Evolutionary conservation across 306 rosid genomes (phyloP).

Genomic region (Benincasa hispida): DNA sequence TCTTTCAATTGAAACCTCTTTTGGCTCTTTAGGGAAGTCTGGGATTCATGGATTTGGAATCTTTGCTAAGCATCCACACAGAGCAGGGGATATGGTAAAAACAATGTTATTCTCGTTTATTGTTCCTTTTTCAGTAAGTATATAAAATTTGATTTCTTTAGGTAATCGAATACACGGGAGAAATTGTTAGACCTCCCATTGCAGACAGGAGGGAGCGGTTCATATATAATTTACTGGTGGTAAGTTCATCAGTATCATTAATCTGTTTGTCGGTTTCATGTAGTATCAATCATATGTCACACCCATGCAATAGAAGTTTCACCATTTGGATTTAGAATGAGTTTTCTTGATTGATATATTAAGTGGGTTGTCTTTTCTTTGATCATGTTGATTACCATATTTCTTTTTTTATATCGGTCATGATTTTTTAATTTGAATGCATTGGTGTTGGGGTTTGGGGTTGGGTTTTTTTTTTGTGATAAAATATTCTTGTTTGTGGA

Average conservation of each 20-base stretch:
- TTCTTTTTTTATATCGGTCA: too few species aligned
- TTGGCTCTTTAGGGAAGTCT: slow-evolving; percentile 56
- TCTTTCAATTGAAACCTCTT: background rate
- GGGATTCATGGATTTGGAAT: slow-evolving; percentile 99
- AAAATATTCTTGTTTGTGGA: background rate
- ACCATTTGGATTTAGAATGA: background rate
- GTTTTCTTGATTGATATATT: background rate
- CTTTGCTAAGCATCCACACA: slow-evolving; percentile 88
- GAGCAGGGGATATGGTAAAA: slow-evolving; percentile 98
- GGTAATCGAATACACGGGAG: slow-evolving; percentile 96
- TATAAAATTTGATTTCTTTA: slow-evolving; percentile 19
- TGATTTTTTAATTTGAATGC: too few species aligned
- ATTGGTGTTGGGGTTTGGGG: too few species aligned
- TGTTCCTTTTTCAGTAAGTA: background rate
- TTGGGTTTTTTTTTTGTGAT: background rate
- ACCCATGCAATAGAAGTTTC: background rate
- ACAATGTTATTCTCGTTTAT: background rate
- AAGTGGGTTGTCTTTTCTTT: too few species aligned
- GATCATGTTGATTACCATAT: too few species aligned
- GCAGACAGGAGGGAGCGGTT: slow-evolving; percentile 97
- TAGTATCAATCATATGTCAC: background rate
- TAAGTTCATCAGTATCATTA: slow-evolving; percentile 26
- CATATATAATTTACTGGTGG: slow-evolving; percentile 95
- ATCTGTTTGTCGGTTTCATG: background rate
- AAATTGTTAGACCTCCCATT: slow-evolving; percentile 87